Evolutionary conservation across 192 early-diverging fungal species (phyloP).

Genomic region (Coemansia sp.): DNA sequence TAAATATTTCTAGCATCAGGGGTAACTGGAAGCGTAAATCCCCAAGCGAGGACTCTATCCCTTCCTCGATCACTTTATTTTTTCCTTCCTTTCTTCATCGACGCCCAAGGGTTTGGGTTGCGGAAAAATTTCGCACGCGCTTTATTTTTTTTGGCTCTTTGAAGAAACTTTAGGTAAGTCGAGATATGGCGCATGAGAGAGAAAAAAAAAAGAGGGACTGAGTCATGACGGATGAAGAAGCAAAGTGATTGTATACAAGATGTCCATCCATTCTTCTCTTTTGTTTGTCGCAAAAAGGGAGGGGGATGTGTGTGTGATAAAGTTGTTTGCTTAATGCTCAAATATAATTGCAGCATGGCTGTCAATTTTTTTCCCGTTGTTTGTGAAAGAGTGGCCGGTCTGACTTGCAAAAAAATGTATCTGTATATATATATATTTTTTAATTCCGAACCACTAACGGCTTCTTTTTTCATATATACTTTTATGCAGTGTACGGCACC

Average conservation of each 20-base stretch:
- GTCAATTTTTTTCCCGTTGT: background rate
- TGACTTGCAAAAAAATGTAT: background rate
- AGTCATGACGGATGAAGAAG: background rate
- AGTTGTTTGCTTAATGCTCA: background rate
- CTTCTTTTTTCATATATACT: background rate
- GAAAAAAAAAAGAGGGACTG: background rate
- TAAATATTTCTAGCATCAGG: background rate
- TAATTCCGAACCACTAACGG: background rate
- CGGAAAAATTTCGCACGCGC: constrained; percentile 1
- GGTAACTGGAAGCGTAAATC: background rate
- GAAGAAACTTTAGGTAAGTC: background rate
- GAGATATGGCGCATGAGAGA: background rate
- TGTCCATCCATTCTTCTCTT: background rate
- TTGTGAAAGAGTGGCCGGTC: background rate
- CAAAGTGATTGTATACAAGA: background rate
- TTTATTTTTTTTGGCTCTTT: background rate
- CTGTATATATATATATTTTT: background rate
- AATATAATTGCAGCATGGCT: background rate
- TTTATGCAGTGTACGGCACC: background rate
- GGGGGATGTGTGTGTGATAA: background rate
- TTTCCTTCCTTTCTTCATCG: background rate
- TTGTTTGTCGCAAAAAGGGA: background rate
- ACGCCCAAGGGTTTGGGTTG: background rate
- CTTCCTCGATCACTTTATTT: background rate
- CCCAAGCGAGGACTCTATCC: background rate